phyloP scores from a whole-genome alignment of 2,329 filamentous ascomycete species.

The Beauveria pseudobassiana region DNA sequence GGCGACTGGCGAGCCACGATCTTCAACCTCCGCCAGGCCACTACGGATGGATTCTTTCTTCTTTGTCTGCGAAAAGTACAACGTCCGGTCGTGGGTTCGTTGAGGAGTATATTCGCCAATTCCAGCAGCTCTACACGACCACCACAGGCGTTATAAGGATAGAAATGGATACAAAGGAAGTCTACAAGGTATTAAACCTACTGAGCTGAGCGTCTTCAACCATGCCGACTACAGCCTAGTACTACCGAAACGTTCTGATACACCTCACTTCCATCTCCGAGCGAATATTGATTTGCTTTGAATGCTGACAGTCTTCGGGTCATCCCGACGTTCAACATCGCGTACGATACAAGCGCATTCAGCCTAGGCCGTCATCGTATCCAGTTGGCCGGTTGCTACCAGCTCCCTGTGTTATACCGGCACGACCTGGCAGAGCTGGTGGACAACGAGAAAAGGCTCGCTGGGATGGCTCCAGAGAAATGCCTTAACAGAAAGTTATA shows the following conservation, averaged over 20 bases:
- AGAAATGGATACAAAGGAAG: slow-evolving; percentile 19
- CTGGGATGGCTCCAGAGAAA: slow-evolving; percentile 19
- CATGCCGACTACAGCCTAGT: slow-evolving; percentile 15
- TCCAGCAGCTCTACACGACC: slow-evolving; percentile 20
- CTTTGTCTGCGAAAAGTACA: neutral
- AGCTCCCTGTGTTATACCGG: slow-evolving; percentile 21
- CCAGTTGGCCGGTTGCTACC: slow-evolving; percentile 20
- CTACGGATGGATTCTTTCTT: neutral
- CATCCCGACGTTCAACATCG: slow-evolving; percentile 24
- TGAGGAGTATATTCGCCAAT: slow-evolving; percentile 19
- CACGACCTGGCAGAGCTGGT: slow-evolving; percentile 23
- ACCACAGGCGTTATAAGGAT: slow-evolving; percentile 17
- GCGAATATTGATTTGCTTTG: slow-evolving; percentile 19
- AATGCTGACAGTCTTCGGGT: slow-evolving; percentile 16
- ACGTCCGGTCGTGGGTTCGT: neutral
- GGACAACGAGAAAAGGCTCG: slow-evolving; percentile 19
- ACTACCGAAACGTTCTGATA: slow-evolving; percentile 17
- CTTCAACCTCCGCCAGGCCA: slow-evolving; percentile 15
- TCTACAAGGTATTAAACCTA: slow-evolving; percentile 19
- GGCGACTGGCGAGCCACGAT: slow-evolving; percentile 17
- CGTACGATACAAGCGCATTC: slow-evolving; percentile 21
- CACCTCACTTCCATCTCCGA: slow-evolving; percentile 17
- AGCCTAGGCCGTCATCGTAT: slow-evolving; percentile 18
- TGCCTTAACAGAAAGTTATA: slow-evolving; percentile 21
- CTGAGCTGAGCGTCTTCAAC: neutral